Base-by-base conservation (phyloP, 768 basidiomycete genomes). In the Tulasnella sp. region DNA sequence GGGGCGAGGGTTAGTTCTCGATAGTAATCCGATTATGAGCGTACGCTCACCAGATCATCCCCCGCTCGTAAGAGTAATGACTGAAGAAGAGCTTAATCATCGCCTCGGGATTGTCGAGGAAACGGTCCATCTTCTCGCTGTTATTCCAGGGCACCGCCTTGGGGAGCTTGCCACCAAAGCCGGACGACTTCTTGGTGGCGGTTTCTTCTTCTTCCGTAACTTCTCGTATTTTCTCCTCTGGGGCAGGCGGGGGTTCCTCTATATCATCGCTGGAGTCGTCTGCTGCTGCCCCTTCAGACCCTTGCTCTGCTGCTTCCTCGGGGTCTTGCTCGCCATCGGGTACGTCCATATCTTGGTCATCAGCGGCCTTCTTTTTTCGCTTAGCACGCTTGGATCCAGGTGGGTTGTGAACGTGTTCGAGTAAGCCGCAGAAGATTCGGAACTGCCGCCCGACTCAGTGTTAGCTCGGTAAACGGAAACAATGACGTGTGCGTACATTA, bases 81-180 rank as follows among this genome's bases (percentile, higher is more conserved):
- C 45, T 67, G 64, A 75, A 68, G 45, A 75, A 75, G 54, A 75
- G 31, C 34, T 64, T 68, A n/a, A 75, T 17, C 36, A 37, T 31
- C 4, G 34, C 34, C 42, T 75, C 74, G 19, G 42, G 31, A 38
- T 75, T 38, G 37, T 75, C 74, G 45, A 58, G 45, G 45, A 75
- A 75, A 31, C 54, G 64, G 29, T 64, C 54, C 74, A 34, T 67
- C 71, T 42, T 54, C 42, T 40, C 58, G 31, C n/a, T 15, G 58
- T 64, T 31, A 64, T 25, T 64, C 58, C 58, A 64, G 11, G 58
- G 58, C 25, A 64, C 58, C 12, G 58, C 58, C 58, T 64, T 64
- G 58, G 58, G 58, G 29, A n/a, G 58, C 58, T 64, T 64, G 4
- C 11, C 58, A 15, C 58, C 58, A 15, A 64, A 64, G 31, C 58